Base-by-base conservation (phyloP, 1,139 yeast species). In the Kluyveromyces marxianus region DNA sequence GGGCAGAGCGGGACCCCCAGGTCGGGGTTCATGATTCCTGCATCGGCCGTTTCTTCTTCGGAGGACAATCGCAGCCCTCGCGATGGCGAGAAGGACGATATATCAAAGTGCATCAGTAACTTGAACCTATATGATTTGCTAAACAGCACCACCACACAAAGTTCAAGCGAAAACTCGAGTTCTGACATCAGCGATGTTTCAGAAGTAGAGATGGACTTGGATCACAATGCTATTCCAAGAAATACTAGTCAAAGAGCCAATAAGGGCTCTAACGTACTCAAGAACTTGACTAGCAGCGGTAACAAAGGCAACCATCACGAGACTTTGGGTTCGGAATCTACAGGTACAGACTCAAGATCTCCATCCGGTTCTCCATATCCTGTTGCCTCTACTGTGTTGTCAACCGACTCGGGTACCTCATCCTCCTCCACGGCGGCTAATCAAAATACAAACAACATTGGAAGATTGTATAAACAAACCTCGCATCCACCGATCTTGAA, bases 41-140 rank as follows among this genome's bases (percentile, higher is more conserved):
- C 21, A 14, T 14, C 21, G 21, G 21, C 7, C 14, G 34, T n/a
- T 10, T 32, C 21, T 21, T 32, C 8, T 29, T 29, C 10, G 8
- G 10, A 29, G 10, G 31, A 29, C 8, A 29, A 8, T 29, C 6
- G 35, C 31, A 35, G 34, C 26, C 21, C 36, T n/a, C 32, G 37
- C 24, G 7, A 26, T 21, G 40, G 21, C 27, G 39, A 25, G 27
- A 39, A 34, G 6, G 48, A 46, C 42, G 46, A 32, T 7, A 27
- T 46, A 8, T 27, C 46, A n/a, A 39, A 44, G 29, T 46, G 44
- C 42, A 43, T 46, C 34, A 39, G 46, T 32, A 37, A 39, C 24
- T 37, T 48, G 39, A 39, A 40, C 35, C 38, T 48, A 7, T 48
- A 35, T 44, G 51, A 48, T 32, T 35, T 48, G 45, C 37, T 48